Evolutionary conservation across 306 rosid genomes (phyloP).

Genomic region (Gynostemma pentaphyllum): DNA sequence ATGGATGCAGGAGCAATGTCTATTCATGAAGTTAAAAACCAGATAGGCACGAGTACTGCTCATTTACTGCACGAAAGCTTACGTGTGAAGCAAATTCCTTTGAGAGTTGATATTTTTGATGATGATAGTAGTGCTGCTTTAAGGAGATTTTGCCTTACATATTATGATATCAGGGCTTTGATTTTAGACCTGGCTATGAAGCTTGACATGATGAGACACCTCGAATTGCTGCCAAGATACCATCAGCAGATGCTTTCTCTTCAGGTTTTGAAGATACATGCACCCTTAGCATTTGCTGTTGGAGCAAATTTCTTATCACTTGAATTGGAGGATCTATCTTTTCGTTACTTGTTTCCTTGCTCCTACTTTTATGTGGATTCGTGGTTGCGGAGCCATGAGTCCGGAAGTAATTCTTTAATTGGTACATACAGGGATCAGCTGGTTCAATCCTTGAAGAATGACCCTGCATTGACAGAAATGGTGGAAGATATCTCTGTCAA

Average conservation of each 20-base stretch:
- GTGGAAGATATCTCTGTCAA: conserved; percentile 42
- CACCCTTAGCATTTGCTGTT: conserved; percentile 81
- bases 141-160: conserved; percentile 68
- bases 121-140: conserved; percentile 62
- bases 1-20: conserved; percentile 42
- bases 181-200: conserved; percentile 57
- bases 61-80: conserved; percentile 64
- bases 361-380: conserved; percentile 67
- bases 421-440: conserved; percentile 50
- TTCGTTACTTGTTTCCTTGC: conserved; percentile 66
- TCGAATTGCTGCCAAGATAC: conserved; percentile 57
- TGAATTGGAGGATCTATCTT: conserved; percentile 77
- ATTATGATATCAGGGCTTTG: conserved; percentile 76
- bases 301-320: conserved; percentile 56
- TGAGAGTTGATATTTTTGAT: conserved; percentile 43
- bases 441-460: conserved; percentile 31
- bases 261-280: conserved; percentile 62
- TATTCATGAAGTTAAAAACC: conserved; percentile 32
- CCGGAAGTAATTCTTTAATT: conserved; percentile 39
- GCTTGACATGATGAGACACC: conserved; percentile 72
- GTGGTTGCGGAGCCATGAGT: conserved; percentile 63
- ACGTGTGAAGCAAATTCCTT: conserved; percentile 43
- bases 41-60: conserved; percentile 54
- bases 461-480: conserved; percentile 31
- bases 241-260: conserved; percentile 66